These are phyloP conservation scores for Erysimum pusillum DNA, from an alignment of 441 rosid genomes.

Conservation along the genomic window DNA sequence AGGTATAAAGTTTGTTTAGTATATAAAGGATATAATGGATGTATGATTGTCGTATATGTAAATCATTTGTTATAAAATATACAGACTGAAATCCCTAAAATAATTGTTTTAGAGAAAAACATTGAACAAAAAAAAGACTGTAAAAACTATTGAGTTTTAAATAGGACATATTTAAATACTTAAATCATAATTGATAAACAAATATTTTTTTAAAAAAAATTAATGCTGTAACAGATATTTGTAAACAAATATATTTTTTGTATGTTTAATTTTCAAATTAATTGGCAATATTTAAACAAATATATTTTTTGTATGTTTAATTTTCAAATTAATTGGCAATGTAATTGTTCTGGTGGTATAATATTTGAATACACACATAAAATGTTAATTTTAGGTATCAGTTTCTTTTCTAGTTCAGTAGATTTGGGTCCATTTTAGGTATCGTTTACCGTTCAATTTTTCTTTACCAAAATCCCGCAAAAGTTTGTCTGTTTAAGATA, in stretches of 20 bases:
- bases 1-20: not conserved
- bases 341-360: not conserved
- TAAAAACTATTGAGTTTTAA: no score
- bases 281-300: no score
- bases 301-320: no score
- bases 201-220: no score
- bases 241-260: no score
- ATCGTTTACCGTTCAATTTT: not conserved
- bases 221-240: no score
- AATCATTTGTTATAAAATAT: no score
- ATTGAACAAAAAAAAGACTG: not conserved
- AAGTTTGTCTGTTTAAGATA: constrained; percentile 6
- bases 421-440: not conserved
- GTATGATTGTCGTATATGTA: not conserved
- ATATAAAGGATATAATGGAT: no score
- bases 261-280: no score
- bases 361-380: not conserved
- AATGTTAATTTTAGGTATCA: not conserved
- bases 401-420: not conserved
- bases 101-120: no score
- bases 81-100: not conserved
- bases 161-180: no score
- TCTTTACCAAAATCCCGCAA: not conserved
- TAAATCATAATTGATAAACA: no score
- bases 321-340: not conserved